phyloP scores from a whole-genome alignment of 2,329 filamentous ascomycete species.

The Cladobotryum protrusum region DNA sequence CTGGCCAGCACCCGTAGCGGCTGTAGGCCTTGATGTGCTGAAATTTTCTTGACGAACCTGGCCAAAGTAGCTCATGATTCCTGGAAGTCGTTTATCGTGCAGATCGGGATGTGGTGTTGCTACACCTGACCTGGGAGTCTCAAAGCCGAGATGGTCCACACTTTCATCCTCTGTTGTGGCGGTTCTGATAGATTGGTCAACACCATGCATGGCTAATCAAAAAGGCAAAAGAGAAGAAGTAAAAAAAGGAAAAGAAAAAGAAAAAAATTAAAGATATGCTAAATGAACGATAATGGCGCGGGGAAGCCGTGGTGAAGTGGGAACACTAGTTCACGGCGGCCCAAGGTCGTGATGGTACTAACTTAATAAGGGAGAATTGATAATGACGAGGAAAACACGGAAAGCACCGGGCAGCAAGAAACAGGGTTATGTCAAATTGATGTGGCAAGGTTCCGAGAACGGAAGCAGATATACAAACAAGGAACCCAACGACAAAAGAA shows the following conservation, averaged over 20 bases:
- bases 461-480: conserved; percentile 15
- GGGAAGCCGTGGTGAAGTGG: conserved; percentile 22
- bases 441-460: conserved; percentile 23
- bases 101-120: conserved; percentile 91
- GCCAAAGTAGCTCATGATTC: conserved; percentile 96
- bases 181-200: conserved; percentile 51
- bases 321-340: conserved; percentile 37
- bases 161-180: conserved; percentile 61
- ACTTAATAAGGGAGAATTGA: conserved; percentile 8
- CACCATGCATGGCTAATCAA: conserved; percentile 35
- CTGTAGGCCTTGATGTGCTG: conserved; percentile 35
- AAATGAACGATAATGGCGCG: conserved; percentile 10
- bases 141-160: conserved; percentile 72
- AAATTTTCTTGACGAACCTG: conserved; percentile 80
- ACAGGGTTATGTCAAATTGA: conserved; percentile 15
- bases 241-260: conserved; percentile 24
- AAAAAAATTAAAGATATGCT: conserved; percentile 11
- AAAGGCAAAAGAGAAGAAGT: conserved; percentile 10
- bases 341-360: conserved; percentile 11
- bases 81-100: conserved; percentile 88
- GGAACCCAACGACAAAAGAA: conserved; percentile 7
- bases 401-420: conserved; percentile 15
- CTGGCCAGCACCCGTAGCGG: conserved; percentile 19
- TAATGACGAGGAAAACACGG: conserved; percentile 26
- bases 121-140: conserved; percentile 83